Percentiles rank a stretch among this genome's conserved stretches.
phyloP scores from a whole-genome alignment of 2,329 filamentous ascomycete species.

The Herpomyces periplanetae region DNA sequence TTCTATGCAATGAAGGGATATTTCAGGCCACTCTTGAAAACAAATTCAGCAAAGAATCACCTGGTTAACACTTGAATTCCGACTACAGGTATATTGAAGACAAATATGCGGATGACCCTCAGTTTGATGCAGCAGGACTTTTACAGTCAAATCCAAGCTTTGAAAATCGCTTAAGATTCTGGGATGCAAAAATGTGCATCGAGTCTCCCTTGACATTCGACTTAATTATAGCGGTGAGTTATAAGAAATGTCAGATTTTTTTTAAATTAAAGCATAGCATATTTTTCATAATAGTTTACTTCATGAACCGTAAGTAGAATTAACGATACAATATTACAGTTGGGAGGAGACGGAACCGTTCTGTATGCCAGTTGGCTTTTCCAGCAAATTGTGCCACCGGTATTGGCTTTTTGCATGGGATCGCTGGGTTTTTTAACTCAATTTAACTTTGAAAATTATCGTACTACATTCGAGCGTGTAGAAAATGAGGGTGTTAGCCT shows the following conservation, averaged over 20 bases:
- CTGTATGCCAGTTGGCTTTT: constrained; percentile 89
- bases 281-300: neutral
- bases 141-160: constrained; percentile 17
- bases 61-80: constrained; percentile 1
- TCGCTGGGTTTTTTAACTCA: constrained; percentile 84
- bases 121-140: constrained; percentile 31
- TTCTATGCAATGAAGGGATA: neutral
- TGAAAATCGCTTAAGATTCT: constrained; percentile 26
- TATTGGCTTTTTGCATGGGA: constrained; percentile 59
- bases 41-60: neutral
- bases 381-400: constrained; percentile 67
- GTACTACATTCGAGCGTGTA: constrained; percentile 23
- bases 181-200: constrained; percentile 40
- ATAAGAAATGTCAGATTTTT: no score
- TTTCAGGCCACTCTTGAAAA: constrained; percentile 1
- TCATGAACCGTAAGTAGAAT: constrained; percentile 1
- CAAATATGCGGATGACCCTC: constrained; percentile 24
- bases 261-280: no score
- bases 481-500: constrained; percentile 59
- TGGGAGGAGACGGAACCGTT: constrained; percentile 85
- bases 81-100: constrained; percentile 23
- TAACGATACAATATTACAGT: constrained; percentile 6
- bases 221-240: constrained; percentile 33
- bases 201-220: constrained; percentile 55
- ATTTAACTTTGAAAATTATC: constrained; percentile 50